These are phyloP conservation scores for Blastobotrys serpentis DNA, from an alignment of 1,139 yeast genomes.

Conservation along the genomic window DNA sequence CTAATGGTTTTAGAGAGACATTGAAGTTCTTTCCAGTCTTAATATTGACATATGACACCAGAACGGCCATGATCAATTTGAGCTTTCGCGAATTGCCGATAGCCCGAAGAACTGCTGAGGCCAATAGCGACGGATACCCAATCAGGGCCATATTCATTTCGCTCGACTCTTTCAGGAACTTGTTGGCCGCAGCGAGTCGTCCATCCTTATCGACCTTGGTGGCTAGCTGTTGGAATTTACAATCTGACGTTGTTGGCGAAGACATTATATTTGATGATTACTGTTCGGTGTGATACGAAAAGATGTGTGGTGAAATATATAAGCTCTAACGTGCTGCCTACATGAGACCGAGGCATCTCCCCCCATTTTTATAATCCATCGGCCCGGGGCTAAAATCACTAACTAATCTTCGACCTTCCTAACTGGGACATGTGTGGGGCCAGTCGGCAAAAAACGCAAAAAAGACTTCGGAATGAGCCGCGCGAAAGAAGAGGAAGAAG, in stretches of 20 bases:
- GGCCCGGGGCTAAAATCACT: constrained; percentile 4
- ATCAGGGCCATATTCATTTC: constrained; percentile 29
- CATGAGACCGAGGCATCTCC: not conserved
- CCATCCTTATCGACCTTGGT: constrained; percentile 6
- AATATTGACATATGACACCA: constrained; percentile 5
- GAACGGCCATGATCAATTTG: constrained; percentile 11
- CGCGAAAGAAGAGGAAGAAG: not conserved
- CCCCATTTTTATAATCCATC: not conserved
- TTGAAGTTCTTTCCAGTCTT: constrained; percentile 13
- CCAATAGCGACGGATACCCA: constrained; percentile 33
- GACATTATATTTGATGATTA: too few relatives aligned
- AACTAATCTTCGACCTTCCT: constrained; percentile 1
- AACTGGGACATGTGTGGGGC: not conserved
- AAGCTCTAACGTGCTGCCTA: not conserved
- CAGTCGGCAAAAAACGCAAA: constrained; percentile 1
- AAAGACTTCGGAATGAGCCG: too few relatives aligned
- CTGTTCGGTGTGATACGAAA: too few relatives aligned
- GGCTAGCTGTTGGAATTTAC: not conserved
- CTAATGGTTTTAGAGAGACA: constrained; percentile 12
- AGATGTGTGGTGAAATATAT: constrained; percentile 4
- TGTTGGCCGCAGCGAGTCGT: constrained; percentile 15
- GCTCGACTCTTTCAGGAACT: constrained; percentile 13
- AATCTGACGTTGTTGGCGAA: too few relatives aligned
- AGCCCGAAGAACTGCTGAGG: constrained; percentile 28
- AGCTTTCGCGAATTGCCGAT: constrained; percentile 19